Base-by-base conservation (phyloP, 2,329 filamentous ascomycete genomes). In the Myriosclerotinia curreyana region DNA sequence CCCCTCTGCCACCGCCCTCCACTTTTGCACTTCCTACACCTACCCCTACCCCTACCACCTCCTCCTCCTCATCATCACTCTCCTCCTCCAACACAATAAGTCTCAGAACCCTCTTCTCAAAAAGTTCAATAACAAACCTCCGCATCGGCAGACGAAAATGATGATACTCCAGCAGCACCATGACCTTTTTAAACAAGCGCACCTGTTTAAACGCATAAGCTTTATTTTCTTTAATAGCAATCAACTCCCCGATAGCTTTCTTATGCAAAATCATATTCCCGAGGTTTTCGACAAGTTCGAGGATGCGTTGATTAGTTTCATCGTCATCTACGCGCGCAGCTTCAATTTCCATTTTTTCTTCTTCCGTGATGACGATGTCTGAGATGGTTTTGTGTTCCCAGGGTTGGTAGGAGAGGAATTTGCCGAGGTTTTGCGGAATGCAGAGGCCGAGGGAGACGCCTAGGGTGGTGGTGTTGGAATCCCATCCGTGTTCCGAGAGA, bases 241-340 rank as follows among this genome's bases (percentile, higher is more conserved):
- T 86, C 63, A 99, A 82, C 75, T 98, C 93, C 25, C 83, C 86
- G 60, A 94, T 87, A 7, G 93, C 91, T 74, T 90, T 89, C 75
- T 96, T 96, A 73, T 92, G 93, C 58, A 97, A 82, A 20, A 99
- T 92, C 65, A 94, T 95, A 74, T 98, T 97, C 64, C 93, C 92
- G 65, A 99, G 82, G 72, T 97, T 93, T 17, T 91, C 86, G 67
- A 96, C 88, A 46, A 95, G 83, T 72, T 92, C 90, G 36, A 98
- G 78, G 54, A 98, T 94, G 60, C 89, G 89, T 60, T 85, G 80
- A 72, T 91, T 91, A 67, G 81, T 75, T 9, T 83, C 80, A 22
- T 88, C 84, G 58, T 84, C 81, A 67, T 86, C 82, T 59, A 84
- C 78, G 50, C 77, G 79, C 38, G 79, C 78, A 67, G 82, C 76